Conservation (phyloP, 2,329 filamentous ascomycete genomes). For the Mycosphaerella sp. region DNA sequence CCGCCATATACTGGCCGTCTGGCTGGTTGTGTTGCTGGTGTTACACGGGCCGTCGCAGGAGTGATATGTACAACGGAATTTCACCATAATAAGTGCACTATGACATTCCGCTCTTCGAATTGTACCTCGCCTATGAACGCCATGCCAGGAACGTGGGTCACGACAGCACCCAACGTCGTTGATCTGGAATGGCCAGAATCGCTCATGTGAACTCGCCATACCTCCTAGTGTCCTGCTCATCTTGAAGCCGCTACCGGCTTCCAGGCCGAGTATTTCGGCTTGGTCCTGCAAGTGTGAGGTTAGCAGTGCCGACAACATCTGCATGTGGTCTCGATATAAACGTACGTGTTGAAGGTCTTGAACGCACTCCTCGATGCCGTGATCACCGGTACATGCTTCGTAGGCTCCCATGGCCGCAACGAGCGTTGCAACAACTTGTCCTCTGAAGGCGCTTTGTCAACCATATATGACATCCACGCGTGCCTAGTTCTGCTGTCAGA, state of each 20-base stretch:
- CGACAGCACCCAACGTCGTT: slow-evolving; percentile 2
- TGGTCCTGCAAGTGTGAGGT: slow-evolving; percentile 34
- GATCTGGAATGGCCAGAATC: not conserved
- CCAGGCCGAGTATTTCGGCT: slow-evolving; percentile 47
- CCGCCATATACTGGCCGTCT: not conserved
- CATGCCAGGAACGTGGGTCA: not conserved
- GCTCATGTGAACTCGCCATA: not conserved
- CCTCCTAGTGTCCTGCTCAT: slow-evolving; percentile 5
- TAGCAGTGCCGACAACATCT: not conserved
- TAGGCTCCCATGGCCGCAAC: slow-evolving; percentile 68
- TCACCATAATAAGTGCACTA: slow-evolving; percentile 1
- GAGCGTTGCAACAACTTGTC: slow-evolving; percentile 66
- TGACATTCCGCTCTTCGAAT: not conserved
- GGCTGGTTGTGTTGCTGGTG: not conserved
- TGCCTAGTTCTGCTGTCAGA: slow-evolving; percentile 52
- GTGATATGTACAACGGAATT: slow-evolving; percentile 6
- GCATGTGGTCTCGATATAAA: slow-evolving; percentile 27
- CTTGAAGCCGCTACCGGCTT: slow-evolving; percentile 43
- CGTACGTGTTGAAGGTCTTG: slow-evolving; percentile 93
- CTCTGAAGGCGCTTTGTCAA: slow-evolving; percentile 75
- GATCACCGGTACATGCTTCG: slow-evolving; percentile 64
- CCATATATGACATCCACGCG: slow-evolving; percentile 90
- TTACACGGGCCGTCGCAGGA: slow-evolving; percentile 1
- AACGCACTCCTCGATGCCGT: slow-evolving; percentile 73
- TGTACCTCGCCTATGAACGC: not conserved